Conservation (phyloP, 139 green algal genomes). For the Coccomyxa sp. region DNA sequence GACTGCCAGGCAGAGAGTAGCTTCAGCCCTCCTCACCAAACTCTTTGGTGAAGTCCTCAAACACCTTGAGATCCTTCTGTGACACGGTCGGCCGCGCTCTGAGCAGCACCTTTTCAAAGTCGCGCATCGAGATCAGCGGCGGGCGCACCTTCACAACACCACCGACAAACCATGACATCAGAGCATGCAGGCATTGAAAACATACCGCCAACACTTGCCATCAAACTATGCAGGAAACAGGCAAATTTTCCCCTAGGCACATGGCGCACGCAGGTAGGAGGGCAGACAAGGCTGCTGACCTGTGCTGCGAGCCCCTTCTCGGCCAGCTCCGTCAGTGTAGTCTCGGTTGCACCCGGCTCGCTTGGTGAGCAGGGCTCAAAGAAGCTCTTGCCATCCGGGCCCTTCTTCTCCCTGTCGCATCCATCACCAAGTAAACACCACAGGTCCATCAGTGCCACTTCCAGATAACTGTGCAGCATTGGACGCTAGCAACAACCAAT, state of each 20-base stretch:
- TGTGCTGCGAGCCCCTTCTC: constrained; percentile 50
- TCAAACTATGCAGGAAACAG: no score
- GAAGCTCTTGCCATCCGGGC: constrained; percentile 13
- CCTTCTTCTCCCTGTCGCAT: neutral
- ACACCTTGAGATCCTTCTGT: constrained; percentile 75
- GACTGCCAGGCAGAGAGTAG: neutral
- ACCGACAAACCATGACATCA: no score
- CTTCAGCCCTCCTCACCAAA: constrained; percentile 89
- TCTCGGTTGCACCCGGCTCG: constrained; percentile 52
- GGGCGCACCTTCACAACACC: constrained; percentile 43
- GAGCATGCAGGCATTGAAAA: no score
- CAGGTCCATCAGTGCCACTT: no score
- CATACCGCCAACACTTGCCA: no score
- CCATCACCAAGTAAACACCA: no score
- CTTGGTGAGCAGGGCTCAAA: constrained; percentile 78
- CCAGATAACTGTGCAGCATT: no score
- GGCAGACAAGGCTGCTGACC: neutral
- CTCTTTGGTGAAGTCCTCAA: constrained; percentile 91
- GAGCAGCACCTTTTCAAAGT: constrained; percentile 85
- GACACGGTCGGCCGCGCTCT: constrained; percentile 89
- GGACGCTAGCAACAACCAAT: no score
- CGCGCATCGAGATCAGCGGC: constrained; percentile 71
- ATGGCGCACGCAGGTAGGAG: no score
- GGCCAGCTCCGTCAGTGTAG: constrained; percentile 72
- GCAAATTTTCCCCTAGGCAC: no score